phyloP scores from a whole-genome alignment of 805 yeast genomes.

The Metschnikowia sp. region DNA sequence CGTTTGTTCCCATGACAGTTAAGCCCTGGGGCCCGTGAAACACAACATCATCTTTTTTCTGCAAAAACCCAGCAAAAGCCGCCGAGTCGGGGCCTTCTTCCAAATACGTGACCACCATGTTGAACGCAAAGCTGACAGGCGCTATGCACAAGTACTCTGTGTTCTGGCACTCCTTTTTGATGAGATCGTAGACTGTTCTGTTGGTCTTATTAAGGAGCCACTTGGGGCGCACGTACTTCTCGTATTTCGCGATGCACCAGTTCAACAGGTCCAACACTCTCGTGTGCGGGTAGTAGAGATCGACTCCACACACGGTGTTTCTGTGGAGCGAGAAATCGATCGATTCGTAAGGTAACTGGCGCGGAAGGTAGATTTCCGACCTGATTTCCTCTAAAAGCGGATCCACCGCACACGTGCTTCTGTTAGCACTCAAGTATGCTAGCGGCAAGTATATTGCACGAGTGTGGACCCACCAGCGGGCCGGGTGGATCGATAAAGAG shows the following conservation, averaged over 20 bases:
- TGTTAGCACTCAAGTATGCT: conserved; percentile 69
- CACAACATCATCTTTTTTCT: conserved; percentile 68
- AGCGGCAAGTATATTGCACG: conserved; percentile 86
- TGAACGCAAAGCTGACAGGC: conserved; percentile 87
- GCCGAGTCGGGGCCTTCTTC: conserved; percentile 71
- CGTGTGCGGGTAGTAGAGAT: conserved; percentile 91
- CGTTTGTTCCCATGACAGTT: conserved; percentile 95
- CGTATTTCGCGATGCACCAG: conserved; percentile 57
- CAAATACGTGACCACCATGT: conserved; percentile 63
- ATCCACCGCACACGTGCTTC: conserved; percentile 54
- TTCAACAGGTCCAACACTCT: conserved; percentile 60
- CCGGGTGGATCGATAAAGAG: conserved; percentile 81
- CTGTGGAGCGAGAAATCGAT: conserved; percentile 72
- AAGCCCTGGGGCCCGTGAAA: conserved; percentile 89
- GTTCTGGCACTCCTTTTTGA: conserved; percentile 71
- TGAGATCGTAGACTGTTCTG: conserved; percentile 53
- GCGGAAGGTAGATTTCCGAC: conserved; percentile 62
- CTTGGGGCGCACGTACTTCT: conserved; percentile 67
- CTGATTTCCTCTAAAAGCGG: conserved; percentile 67
- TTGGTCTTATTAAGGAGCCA: conserved; percentile 61
- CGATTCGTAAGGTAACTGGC: conserved; percentile 50
- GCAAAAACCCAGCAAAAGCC: conserved; percentile 51
- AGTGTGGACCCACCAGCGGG: conserved; percentile 98
- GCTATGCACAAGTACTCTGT: conserved; percentile 86
- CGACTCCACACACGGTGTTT: conserved; percentile 86